Conservation (phyloP, 805 yeast genomes). For the Barnettozyma populi region DNA sequence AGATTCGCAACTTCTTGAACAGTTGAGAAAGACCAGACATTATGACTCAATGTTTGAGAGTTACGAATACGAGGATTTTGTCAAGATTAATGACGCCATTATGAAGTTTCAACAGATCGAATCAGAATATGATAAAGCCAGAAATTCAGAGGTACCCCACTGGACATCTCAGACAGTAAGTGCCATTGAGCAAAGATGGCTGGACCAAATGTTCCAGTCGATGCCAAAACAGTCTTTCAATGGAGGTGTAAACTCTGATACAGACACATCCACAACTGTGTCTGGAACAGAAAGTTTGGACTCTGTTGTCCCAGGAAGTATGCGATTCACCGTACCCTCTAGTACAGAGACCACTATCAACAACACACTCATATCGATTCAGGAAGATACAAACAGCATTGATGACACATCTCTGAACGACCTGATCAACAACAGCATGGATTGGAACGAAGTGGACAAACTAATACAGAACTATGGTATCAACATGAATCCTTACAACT, state of each 20-base stretch:
- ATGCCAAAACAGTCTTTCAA: neutral
- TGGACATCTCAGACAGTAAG: conserved; percentile 9
- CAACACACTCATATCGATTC: neutral
- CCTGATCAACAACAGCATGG: neutral
- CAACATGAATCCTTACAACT: neutral
- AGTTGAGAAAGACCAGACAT: conserved; percentile 9
- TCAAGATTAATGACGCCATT: conserved; percentile 6
- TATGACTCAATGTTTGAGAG: conserved; percentile 18
- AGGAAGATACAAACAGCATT: neutral
- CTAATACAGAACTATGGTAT: neutral
- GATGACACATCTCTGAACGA: neutral
- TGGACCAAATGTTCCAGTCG: conserved; percentile 15
- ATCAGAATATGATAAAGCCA: neutral
- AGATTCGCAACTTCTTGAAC: conserved; percentile 11
- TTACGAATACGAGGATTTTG: conserved; percentile 11
- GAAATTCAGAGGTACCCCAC: neutral
- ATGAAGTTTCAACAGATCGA: conserved; percentile 9
- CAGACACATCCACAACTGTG: neutral
- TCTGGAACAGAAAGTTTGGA: neutral
- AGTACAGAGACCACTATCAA: neutral
- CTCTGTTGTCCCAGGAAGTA: neutral
- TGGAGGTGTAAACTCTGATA: neutral
- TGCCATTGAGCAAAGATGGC: conserved; percentile 20
- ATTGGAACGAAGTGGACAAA: neutral
- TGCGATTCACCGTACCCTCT: neutral